Base-by-base conservation (phyloP, 129 eudicot species). In the Flaveria bidentis region DNA sequence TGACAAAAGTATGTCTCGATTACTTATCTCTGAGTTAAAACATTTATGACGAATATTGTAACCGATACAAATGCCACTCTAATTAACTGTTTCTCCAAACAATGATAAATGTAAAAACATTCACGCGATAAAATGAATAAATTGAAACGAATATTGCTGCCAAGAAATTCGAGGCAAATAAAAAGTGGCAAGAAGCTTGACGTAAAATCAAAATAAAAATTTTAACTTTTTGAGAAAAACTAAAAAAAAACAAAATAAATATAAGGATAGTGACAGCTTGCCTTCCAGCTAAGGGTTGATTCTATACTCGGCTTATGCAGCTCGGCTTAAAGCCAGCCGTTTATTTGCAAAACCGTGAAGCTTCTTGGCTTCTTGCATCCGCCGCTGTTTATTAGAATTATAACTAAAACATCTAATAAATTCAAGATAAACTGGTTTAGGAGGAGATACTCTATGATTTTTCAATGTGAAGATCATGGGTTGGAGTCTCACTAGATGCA, bases 221-320 rank as follows among this genome's bases (percentile, higher is more conserved):
- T 9, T 13, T 15, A 8, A 70, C 11, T 0, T 28, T 77, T 15
- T 58, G 20, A 61, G 17, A 4, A 16, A 67, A 28, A 52, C 12
- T 63, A 46, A 73, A 73, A 53, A 17, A 18, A 18, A 20, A 28
- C 30, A 28, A 20, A 30, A 30, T 52, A 30, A 23, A 66, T 42
- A 25, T n/a, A 22, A 28, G 52, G 75, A 80, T 26, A 73, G 16
- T 23, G 71, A 80, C 80, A 67, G 53, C 9, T 57, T 80, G 84
- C 74, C 80, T 57, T 74, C 80, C 84, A 80, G 80, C 84, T 74
- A 74, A 67, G 16, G 25, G 47, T 71, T 47, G 72, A 18, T 49
- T 70, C 17, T 56, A 25, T n/a, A 26, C 25, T 74, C 63, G 64
- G 75, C 84, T 80, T 30, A 52, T 28, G 26, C 20, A 64, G 63